These are phyloP conservation scores for Geosmithia morbida DNA, from an alignment of 2,329 filamentous ascomycete genomes.

Conservation along the genomic window DNA sequence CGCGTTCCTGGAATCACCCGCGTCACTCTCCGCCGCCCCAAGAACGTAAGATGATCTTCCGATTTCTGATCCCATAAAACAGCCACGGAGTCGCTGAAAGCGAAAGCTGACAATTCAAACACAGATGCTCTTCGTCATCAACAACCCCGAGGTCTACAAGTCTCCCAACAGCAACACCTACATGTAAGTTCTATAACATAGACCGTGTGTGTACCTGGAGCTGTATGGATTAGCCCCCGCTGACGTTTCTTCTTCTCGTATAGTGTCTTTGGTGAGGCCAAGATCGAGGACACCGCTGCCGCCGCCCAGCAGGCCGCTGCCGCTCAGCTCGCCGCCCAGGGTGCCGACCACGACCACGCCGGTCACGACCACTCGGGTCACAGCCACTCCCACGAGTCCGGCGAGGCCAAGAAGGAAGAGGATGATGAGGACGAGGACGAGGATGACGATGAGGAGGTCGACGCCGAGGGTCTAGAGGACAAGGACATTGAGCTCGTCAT, in stretches of 20 bases:
- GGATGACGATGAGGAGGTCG: constrained; percentile 88
- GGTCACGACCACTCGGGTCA: constrained; percentile 60
- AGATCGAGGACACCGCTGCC: constrained; percentile 99
- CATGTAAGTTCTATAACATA: constrained; percentile 55
- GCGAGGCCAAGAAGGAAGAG: constrained; percentile 58
- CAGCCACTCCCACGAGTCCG: constrained; percentile 45
- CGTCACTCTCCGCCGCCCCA: constrained; percentile 93
- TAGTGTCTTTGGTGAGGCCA: constrained; percentile 98
- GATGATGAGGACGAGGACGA: constrained; percentile 81
- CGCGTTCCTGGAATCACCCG: constrained; percentile 94
- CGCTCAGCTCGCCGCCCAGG: constrained; percentile 78
- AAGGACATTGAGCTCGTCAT: constrained; percentile 99
- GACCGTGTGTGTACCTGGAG: not conserved
- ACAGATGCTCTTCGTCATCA: constrained; percentile 98
- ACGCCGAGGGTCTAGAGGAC: constrained; percentile 85
- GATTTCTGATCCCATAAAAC: not conserved
- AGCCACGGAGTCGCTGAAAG: not conserved
- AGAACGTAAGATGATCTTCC: constrained; percentile 61
- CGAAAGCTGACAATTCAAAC: constrained; percentile 9
- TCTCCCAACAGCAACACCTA: constrained; percentile 98
- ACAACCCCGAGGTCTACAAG: constrained; percentile 99
- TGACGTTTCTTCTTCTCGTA: not conserved
- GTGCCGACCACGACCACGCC: constrained; percentile 51
- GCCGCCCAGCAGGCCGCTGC: constrained; percentile 92
- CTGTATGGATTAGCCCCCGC: not conserved